phyloP scores from a whole-genome alignment of 2,329 filamentous ascomycete species.

The Arthrobotrys musiformis region DNA sequence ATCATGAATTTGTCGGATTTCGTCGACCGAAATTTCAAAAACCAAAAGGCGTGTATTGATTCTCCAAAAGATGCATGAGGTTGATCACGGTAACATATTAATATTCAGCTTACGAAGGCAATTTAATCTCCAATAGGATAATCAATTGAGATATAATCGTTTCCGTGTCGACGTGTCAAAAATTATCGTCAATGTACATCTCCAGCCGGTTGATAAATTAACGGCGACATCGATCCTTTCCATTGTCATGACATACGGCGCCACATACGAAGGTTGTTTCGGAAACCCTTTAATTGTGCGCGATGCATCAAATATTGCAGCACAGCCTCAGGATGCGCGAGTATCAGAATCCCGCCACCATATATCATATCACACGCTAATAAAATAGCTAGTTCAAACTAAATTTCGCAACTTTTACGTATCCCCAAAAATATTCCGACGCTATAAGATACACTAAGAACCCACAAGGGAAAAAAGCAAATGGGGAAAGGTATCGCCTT shows the following conservation, averaged over 20 bases:
- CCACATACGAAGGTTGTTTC: neutral
- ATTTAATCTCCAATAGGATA: too few relatives aligned
- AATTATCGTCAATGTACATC: too few relatives aligned
- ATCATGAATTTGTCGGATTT: too few relatives aligned
- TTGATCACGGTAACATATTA: too few relatives aligned
- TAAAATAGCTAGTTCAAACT: neutral
- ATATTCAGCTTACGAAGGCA: too few relatives aligned
- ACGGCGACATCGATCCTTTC: neutral
- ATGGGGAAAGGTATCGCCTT: conserved; percentile 3
- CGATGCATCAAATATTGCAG: neutral
- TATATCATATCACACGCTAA: neutral
- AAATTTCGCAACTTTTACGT: conserved; percentile 5
- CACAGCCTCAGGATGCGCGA: conserved; percentile 15
- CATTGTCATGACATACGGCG: neutral
- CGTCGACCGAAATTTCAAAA: too few relatives aligned
- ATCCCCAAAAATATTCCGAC: neutral
- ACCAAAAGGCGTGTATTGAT: too few relatives aligned
- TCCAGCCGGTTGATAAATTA: neutral
- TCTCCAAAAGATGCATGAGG: too few relatives aligned
- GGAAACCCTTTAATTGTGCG: neutral
- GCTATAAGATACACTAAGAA: conserved; percentile 1
- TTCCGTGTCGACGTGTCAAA: too few relatives aligned
- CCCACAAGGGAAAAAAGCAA: neutral
- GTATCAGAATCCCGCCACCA: neutral
- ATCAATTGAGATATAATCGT: too few relatives aligned